Conservation (phyloP, 1,139 yeast genomes). For the Suhomyces ambrosiae region DNA sequence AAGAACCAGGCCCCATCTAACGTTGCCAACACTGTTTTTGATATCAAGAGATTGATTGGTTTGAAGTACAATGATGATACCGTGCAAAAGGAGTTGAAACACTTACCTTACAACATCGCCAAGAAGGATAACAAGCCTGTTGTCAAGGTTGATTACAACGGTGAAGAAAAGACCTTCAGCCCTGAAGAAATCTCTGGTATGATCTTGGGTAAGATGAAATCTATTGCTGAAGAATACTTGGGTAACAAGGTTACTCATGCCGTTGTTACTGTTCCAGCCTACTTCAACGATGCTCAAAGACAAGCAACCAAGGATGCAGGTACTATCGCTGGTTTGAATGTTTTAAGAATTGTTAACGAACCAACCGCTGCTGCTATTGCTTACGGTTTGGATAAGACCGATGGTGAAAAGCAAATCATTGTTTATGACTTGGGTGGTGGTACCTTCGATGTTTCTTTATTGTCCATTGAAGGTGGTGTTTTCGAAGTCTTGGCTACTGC, state of each 20-base stretch:
- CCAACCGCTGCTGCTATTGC: constrained; percentile 99
- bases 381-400: constrained; percentile 87
- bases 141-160: constrained; percentile 69
- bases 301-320: constrained; percentile 99
- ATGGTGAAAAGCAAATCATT: constrained; percentile 51
- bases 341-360: constrained; percentile 93
- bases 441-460: constrained; percentile 55
- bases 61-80: constrained; percentile 71
- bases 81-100: constrained; percentile 82
- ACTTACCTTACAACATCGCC: constrained; percentile 71
- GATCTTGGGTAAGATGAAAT: constrained; percentile 91
- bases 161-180: constrained; percentile 64
- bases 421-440: constrained; percentile 59
- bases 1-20: constrained; percentile 89
- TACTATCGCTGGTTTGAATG: constrained; percentile 92
- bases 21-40: constrained; percentile 78
- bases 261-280: constrained; percentile 96
- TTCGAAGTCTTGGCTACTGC: constrained; percentile 56
- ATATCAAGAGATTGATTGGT: constrained; percentile 86
- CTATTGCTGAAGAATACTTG: constrained; percentile 88
- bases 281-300: constrained; percentile 97
- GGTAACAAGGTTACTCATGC: constrained; percentile 91
- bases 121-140: constrained; percentile 78
- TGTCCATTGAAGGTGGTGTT: constrained; percentile 55
- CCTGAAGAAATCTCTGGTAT: constrained; percentile 93